Evolutionary conservation across 2,329 filamentous ascomycete genomes (phyloP).

Genomic region (Penicillium sclerotigenum): DNA sequence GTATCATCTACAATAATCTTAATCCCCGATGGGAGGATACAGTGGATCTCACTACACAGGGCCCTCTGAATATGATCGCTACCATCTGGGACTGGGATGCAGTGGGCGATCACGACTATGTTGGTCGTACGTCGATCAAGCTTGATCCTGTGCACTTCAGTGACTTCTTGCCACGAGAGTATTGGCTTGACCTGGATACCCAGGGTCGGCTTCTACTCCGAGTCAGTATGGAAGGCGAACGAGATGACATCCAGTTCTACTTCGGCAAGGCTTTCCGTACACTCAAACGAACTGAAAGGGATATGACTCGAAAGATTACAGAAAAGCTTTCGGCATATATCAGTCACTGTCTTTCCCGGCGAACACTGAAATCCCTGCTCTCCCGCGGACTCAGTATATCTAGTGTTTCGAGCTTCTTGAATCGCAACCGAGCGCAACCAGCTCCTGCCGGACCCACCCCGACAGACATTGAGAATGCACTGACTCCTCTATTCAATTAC

Average conservation of each 20-base stretch:
- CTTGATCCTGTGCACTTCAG: constrained; percentile 97
- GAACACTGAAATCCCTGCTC: constrained; percentile 72
- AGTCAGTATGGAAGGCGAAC: constrained; percentile 97
- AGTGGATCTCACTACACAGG: constrained; percentile 89
- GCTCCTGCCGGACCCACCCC: constrained; percentile 59
- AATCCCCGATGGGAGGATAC: constrained; percentile 98
- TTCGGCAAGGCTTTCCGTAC: constrained; percentile 96
- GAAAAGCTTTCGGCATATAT: constrained; percentile 98
- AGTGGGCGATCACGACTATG: constrained; percentile 94
- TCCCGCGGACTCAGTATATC: constrained; percentile 70
- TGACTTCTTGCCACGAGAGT: constrained; percentile 92
- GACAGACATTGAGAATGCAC: constrained; percentile 72
- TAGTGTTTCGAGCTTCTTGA: constrained; percentile 67
- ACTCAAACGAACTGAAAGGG: constrained; percentile 89
- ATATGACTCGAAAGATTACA: constrained; percentile 97
- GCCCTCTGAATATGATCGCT: constrained; percentile 88
- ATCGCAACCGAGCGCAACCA: constrained; percentile 50
- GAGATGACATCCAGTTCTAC: constrained; percentile 97
- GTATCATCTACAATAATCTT: constrained; percentile 82
- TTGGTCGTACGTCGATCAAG: constrained; percentile 93
- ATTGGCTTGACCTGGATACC: constrained; percentile 95
- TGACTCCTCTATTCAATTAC: constrained; percentile 84
- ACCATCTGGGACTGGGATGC: constrained; percentile 99
- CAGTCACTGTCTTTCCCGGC: constrained; percentile 77
- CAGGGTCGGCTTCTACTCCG: constrained; percentile 85